Percentiles rank a stretch among this genome's conserved stretches.
phyloP scores from a whole-genome alignment of 306 rosid species.

The Oemleria cerasiformis region DNA sequence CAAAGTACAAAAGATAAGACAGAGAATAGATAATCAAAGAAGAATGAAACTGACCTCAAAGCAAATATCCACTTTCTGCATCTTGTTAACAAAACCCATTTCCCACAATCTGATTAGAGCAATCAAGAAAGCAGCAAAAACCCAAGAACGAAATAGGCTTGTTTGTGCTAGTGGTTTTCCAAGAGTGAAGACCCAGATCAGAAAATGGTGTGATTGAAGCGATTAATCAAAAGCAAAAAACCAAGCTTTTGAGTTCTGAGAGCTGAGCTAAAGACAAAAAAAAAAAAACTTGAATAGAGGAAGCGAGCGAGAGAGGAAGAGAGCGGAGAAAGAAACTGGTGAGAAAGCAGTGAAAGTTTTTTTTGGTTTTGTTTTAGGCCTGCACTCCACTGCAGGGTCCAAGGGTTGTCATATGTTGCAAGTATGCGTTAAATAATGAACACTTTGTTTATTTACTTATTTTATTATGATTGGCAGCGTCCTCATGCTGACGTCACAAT shows the following conservation, averaged over 20 bases:
- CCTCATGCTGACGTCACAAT: not conserved
- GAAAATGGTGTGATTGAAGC: constrained; percentile 26
- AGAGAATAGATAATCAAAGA: constrained; percentile 25
- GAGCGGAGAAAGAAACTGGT: not conserved
- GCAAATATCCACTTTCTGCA: constrained; percentile 20
- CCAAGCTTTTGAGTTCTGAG: constrained; percentile 22
- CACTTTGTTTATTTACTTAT: not conserved
- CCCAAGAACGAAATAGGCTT: constrained; percentile 28
- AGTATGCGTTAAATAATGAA: not conserved
- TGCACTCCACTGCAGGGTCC: not conserved
- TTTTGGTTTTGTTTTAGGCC: not conserved
- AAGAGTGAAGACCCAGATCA: constrained; percentile 41
- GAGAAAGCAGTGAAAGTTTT: not conserved
- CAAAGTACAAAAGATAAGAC: not conserved
- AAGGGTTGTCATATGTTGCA: not conserved
- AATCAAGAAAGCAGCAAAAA: constrained; percentile 25
- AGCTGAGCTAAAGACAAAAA: constrained; percentile 28
- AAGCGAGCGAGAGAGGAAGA: constrained; percentile 11
- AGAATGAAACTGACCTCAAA: constrained; percentile 41
- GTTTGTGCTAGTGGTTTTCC: constrained; percentile 16
- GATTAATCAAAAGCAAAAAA: constrained; percentile 20
- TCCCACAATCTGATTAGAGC: constrained; percentile 29
- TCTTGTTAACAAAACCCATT: constrained; percentile 28
- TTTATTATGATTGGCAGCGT: too few relatives aligned
- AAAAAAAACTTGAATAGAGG: constrained; percentile 27